Base-by-base conservation (phyloP, 805 yeast genomes). In the Kurtzmaniella cleridarum region DNA sequence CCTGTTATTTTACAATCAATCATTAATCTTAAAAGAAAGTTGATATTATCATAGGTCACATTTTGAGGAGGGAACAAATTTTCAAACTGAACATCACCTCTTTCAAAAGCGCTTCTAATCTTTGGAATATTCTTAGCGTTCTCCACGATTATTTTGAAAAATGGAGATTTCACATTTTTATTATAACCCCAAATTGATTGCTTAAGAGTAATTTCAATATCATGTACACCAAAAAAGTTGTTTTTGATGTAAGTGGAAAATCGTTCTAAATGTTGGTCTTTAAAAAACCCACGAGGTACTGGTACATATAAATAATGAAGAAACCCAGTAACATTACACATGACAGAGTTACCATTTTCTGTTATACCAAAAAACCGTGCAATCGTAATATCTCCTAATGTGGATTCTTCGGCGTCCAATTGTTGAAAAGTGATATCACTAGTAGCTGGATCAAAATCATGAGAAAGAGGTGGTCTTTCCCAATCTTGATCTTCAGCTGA, bases 141-240 rank as follows among this genome's bases (percentile, higher is more conserved):
- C 8, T 73, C 73, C 12, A 81, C 81, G 30, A 71, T 71, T 13
- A 93, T 69, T 57, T 84, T 86, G 58, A 93, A 73, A 51, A 90
- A 93, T 2, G 95, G 89, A 3, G 82, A 69, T 51, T 81, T 81
- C 9, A 73, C 67, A 49, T 83, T 87, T 44, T 95, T 93, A 41
- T 81, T 81, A 56, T 75, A 93, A 8, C 97, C 97, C 97, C 97
- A 91, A 41, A 93, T 81, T 9, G 95, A 83, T 57, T 91, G 95
- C 50, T 87, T 88, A 53, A 73, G 59, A 4, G 60, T 69, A 11
- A 90, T 68, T 42, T 85, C 88, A 15, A 91, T 67, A 15, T 73
- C 73, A 43, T 76, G 72, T 9, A 88, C 69, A n/a, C 83, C 82
- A 38, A 68, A 70, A 42, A 75, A 81, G 41, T 51, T 66, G 47